These are phyloP conservation scores for Canariomyces notabilis DNA, from an alignment of 2,329 filamentous ascomycete genomes.

Conservation along the genomic window DNA sequence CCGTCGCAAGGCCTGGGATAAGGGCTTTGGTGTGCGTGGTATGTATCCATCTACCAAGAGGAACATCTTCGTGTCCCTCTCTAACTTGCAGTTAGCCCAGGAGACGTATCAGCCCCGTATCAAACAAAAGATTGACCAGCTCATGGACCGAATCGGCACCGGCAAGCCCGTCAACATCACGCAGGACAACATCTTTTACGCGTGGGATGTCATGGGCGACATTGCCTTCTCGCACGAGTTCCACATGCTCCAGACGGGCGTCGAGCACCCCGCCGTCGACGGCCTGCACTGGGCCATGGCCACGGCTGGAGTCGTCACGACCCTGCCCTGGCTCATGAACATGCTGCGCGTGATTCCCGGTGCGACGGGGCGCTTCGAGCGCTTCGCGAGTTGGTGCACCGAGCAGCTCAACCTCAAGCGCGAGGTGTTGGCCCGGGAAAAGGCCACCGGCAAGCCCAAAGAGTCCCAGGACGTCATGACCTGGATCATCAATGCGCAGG, in stretches of 20 bases:
- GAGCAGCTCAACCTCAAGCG: too few species aligned
- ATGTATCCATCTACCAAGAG: slow-evolving; percentile 27
- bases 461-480: too few species aligned
- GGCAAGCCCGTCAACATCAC: slow-evolving; percentile 12
- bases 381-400: too few species aligned
- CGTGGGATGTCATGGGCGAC: slow-evolving; percentile 20
- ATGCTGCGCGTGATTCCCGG: too few species aligned
- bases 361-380: too few species aligned
- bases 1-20: slow-evolving; percentile 33
- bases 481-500: too few species aligned
- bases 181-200: slow-evolving; percentile 16
- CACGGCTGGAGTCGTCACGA: slow-evolving; percentile 19
- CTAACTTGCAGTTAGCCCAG: slow-evolving; percentile 9
- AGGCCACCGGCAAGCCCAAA: too few species aligned
- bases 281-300: slow-evolving; percentile 21
- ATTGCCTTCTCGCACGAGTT: slow-evolving; percentile 19
- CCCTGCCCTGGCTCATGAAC: slow-evolving; percentile 20
- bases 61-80: background rate
- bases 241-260: slow-evolving; percentile 16
- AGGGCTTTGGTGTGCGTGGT: too few species aligned
- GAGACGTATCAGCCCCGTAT: slow-evolving; percentile 19
- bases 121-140: slow-evolving; percentile 16
- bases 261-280: slow-evolving; percentile 18
- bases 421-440: too few species aligned
- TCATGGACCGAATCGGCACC: slow-evolving; percentile 11